These are phyloP conservation scores for Scheffersomyces ergatensis DNA, from an alignment of 805 yeast species.

Conservation along the genomic window DNA sequence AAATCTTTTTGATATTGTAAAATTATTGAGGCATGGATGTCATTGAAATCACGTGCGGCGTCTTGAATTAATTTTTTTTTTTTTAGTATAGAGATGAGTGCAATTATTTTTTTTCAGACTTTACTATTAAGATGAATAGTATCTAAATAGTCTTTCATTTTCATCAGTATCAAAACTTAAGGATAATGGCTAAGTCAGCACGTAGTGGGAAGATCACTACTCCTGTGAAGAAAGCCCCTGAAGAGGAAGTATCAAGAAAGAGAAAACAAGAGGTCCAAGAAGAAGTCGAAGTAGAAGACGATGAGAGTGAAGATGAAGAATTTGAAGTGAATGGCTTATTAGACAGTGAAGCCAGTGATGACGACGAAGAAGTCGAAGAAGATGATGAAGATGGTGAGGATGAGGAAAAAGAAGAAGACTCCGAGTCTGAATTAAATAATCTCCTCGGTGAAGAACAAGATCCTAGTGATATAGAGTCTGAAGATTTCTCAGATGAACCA, in stretches of 20 bases:
- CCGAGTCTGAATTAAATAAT: conserved; percentile 62
- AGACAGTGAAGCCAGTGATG: conserved; percentile 27
- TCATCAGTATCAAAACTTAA: too few species aligned
- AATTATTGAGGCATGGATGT: too few species aligned
- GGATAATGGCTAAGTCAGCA: conserved; percentile 8
- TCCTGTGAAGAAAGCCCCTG: background rate
- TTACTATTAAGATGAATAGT: too few species aligned
- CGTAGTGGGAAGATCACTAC: background rate
- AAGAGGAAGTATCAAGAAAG: conserved; percentile 9
- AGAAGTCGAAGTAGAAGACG: conserved; percentile 18
- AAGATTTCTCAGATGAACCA: conserved; percentile 53
- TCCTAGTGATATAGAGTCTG: conserved; percentile 37
- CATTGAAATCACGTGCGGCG: too few species aligned
- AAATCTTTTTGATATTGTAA: too few species aligned
- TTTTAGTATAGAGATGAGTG: too few species aligned
- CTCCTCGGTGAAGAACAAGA: conserved; percentile 57
- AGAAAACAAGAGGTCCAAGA: conserved; percentile 14
- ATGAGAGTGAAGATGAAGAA: conserved; percentile 25
- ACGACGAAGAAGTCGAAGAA: conserved; percentile 36
- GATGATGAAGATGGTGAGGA: conserved; percentile 17
- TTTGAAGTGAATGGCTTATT: conserved; percentile 37
- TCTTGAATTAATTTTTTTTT: too few species aligned
- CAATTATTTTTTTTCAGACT: too few species aligned
- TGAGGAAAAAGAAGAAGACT: conserved; percentile 38
- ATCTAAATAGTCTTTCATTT: too few species aligned